Base-by-base conservation (phyloP, 352 stramenopile genomes). In the Pythium myriotylum region DNA sequence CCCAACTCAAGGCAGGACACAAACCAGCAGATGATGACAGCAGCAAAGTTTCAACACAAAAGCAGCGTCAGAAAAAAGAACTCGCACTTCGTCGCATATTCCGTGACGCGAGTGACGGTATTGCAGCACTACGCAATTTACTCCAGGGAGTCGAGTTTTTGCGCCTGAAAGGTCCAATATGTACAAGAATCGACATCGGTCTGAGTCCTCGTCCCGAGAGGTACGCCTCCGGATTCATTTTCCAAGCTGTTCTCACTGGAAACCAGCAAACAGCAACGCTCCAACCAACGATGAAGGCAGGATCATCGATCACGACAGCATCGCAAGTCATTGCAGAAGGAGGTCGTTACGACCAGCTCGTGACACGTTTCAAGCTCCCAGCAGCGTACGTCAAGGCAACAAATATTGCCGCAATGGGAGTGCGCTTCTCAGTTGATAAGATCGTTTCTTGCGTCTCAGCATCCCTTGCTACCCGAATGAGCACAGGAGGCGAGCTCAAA, bases 381-480 rank as follows among this genome's bases (percentile, higher is more conserved):
- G 86, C 76, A 0, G 85, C 85, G 8, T 90, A 90, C 51, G 70
- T 88, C 10, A 92, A 94, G 62, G 65, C 78, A 3, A 85, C 78
- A 3, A 69, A 75, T 8, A 82, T 91, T 7, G 84, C 82, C 32
- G 87, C 87, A 0, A 92, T 95, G 74, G 85, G 85, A 35, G 82
- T 95, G 50, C 83, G 87, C 35, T 94, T 95, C 65, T 89, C 84
- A 20, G 74, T 95, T 16, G 85, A 95, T 59, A 92, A 92, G 62
- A 94, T 95, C 40, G 84, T 93, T 8, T 86, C 84, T 7, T 84
- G 85, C 22, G 72, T 92, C 0, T 72, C 81, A 19, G 74, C 76
- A 3, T 74, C 71, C 12, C 72, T 87, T 26, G 41, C 45, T 12
- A 55, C 63, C 4, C 84, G 83, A 48, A 65, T 65, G 50, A 68